Base-by-base conservation (phyloP, 78 protist genomes). In the Salpingoeca rosetta region DNA sequence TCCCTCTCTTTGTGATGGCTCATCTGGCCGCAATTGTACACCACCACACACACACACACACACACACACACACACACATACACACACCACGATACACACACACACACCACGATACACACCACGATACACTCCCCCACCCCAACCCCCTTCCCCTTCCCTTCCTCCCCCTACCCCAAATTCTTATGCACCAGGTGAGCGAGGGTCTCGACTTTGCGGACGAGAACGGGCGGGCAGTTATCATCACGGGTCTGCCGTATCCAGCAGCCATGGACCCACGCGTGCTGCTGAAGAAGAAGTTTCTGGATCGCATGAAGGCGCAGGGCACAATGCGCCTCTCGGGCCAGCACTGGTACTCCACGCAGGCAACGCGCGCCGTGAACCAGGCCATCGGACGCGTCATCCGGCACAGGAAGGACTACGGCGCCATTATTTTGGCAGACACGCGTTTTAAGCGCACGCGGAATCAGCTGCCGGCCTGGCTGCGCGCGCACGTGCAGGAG, bases 381-480 rank as follows among this genome's bases (percentile, higher is more conserved):
- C 99, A 98, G 76, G 98, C 99, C 42, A 76, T 97, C 42, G 99
- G 99, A 36, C 91, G 99, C 39, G 95, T 95, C 45, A 96, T 98
- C 11, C 92, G 99, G 24, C 98, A 98, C 65, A 37, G 39, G 65
- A 35, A 78, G 10, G 99, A 98, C 85, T 97, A 72, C 80, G 99
- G 98, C 28, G 97, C 96, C 38, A 92, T 98, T 35, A n/a, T 98
- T 28, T 82, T 98, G 44, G 80, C 81, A 17, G 98, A 94, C 57
- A 90, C 76, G 31, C 80, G 88, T 75, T 84, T 45, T 17, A 57
- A 26, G 74, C 74, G 28, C 24, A 22, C 24, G 10, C 74, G 24
- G 35, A 57, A 2, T 0, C 80, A 80, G 37, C 81, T 91, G 12
- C 87, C 94, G 35, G 78, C 79, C 75, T 91, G 94, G 94, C 51